Base-by-base conservation (phyloP, 208 protist genomes). In the Leishmania guyanensis region DNA sequence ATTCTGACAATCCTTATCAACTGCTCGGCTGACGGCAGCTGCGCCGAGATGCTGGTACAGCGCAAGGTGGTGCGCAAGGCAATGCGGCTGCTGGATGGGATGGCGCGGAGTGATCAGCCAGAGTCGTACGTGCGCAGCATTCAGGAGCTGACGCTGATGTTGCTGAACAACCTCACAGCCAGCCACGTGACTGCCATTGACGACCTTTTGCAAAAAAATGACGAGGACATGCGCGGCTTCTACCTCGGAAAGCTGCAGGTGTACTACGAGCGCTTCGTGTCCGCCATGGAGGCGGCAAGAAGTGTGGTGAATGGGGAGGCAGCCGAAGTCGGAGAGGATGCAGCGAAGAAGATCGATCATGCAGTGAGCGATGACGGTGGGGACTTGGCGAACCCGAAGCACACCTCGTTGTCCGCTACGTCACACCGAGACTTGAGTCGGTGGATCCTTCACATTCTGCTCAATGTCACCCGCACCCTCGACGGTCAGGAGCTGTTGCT, bases 181-280 rank as follows among this genome's bases (percentile, higher is more conserved):
- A 93, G 86, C 46, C 92, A 97, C 77, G 86, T 96, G 43, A 81
- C 83, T 22, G 94, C 94, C 60, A 83, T 95, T 0, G 94, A 94
- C 46, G 91, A 96, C 46, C 70, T 97, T 5, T 84, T 97, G 48
- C 94, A 96, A 76, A 88, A 86, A 73, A 86, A 89, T 26, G 94
- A 97, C 73, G 94, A 92, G 78, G 94, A 95, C 75, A 90, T 97
- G 80, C 86, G 89, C 20, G 94, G 94, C 51, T 97, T 95, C 78
- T 96, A 95, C 54, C 75, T 97, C 3, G 84, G 86, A 26, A 96
- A 94, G 83, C 85, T 97, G 76, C 89, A 93, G 74, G 78, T 81
- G 20, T 89, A 90, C 78, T 93, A 92, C 82, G 84, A 86, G 29
- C 83, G 83, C 9, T 88, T 93, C 60, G 73, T 22, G 10, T 20